A percentile compares a stretch with the other conserved stretches of the same genome.
Conservation (phyloP, 139 green algal species). For the Prasinococcaceae sp. region DNA sequence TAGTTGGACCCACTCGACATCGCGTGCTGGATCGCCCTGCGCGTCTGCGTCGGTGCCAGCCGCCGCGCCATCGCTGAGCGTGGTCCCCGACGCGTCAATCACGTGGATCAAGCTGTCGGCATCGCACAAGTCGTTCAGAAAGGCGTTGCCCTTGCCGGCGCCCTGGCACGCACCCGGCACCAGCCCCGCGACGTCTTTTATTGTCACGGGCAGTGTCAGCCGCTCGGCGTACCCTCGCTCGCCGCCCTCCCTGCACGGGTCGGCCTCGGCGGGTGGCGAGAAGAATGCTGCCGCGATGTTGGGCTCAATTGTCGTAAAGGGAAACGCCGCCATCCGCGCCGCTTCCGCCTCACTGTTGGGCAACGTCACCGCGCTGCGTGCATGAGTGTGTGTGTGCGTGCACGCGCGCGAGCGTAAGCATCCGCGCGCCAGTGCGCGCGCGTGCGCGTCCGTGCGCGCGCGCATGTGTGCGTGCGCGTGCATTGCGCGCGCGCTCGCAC, state of each 20-base stretch:
- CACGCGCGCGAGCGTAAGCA: too few relatives aligned
- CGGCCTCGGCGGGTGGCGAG: too few relatives aligned
- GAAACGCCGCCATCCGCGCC: constrained; percentile 24
- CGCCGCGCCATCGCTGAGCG: background rate
- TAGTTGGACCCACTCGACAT: constrained; percentile 34
- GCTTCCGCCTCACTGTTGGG: constrained; percentile 21
- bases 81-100: constrained; percentile 15
- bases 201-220: constrained; percentile 19
- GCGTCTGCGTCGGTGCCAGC: background rate
- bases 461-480: too few relatives aligned
- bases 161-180: constrained; percentile 30
- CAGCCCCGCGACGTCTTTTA: constrained; percentile 38
- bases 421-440: too few relatives aligned
- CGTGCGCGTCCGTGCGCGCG: too few relatives aligned
- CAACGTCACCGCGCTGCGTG: constrained; percentile 24
- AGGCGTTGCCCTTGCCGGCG: constrained; percentile 35
- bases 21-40: constrained; percentile 24
- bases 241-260: too few relatives aligned
- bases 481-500: too few relatives aligned
- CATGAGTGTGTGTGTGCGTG: too few relatives aligned
- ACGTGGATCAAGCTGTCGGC: constrained; percentile 34
- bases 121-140: constrained; percentile 43
- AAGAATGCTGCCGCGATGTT: constrained; percentile 29
- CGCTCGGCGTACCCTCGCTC: too few relatives aligned
- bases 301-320: constrained; percentile 41